Evolutionary conservation across 1,284 basidiomycete species (phyloP), one percentile per base, ranked within the genome.

Genomic region (Puccinia horiana): DNA sequence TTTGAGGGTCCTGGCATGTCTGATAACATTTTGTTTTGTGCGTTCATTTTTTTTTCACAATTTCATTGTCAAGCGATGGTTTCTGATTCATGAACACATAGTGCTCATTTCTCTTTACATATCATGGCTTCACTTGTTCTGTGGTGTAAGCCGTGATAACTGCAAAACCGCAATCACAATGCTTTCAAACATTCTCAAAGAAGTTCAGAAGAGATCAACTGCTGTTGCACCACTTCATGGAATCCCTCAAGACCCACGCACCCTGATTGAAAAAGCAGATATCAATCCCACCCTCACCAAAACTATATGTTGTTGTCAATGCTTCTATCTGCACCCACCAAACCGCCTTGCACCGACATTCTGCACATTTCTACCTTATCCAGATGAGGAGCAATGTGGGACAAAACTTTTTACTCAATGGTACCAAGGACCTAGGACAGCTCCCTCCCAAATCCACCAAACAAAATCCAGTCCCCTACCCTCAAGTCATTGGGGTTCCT

Each of bases 201-300:
- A n/a, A 26, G 32, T 23, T 23, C 11, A 54, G 23, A 54, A 54
- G 23, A 54, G 20, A 54, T 23, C 20, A 61, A 35, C 32, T 47
- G 16, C 35, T 16, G 29, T 26, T 37, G 5, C 5, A 14, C 29
- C 44, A 29, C 16, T 42, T 29, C 4, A 16, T n/a, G 23, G 14
- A 9, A 65, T 65, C n/a, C 32, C 58, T 23, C 75, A 29, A n/a
- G 63, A 69, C 47, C 58, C 76, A 16, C 76, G 58, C 12, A 67
- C 76, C 23, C 11, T 67, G 2, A 26, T 78, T 26, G 16, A 52
- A 6, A 65, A 69, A 78, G 23, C 32, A 9, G 20, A 75, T 2
- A n/a, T 75, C 8, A 37, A 58, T 20, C 9, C 35, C 40, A 20
- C 56, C 16, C 32, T 77, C 32, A 44, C 12, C 5, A 47, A 79